A percentile compares a stretch with the other conserved stretches of the same genome.
Conservation (phyloP, 139 green algal genomes). For the Zygnema circumcarinatum region DNA sequence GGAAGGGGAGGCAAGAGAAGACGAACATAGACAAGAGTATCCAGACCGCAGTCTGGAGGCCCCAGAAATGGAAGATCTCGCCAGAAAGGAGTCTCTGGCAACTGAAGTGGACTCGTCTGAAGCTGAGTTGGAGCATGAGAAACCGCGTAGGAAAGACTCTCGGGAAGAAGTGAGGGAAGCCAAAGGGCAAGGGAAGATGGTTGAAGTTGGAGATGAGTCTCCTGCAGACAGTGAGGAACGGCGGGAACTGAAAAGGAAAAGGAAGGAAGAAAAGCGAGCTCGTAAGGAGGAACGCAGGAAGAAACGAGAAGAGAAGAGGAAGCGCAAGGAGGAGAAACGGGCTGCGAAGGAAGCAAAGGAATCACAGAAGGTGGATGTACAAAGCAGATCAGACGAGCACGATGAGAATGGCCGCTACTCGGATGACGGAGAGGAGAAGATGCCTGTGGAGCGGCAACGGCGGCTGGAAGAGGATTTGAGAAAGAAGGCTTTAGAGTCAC, state of each 20-base stretch:
- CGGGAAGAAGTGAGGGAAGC: neutral
- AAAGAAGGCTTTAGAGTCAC: constrained; percentile 34
- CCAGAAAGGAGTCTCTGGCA: neutral
- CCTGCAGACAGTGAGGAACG: constrained; percentile 29
- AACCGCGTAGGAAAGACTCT: neutral
- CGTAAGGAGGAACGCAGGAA: constrained; percentile 32
- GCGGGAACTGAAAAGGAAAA: constrained; percentile 33
- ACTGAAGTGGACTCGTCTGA: neutral
- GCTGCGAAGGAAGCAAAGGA: constrained; percentile 27
- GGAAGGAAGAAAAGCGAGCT: constrained; percentile 45
- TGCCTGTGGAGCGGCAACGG: constrained; percentile 10
- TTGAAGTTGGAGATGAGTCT: constrained; percentile 8
- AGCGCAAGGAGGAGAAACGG: constrained; percentile 47
- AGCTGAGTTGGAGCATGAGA: neutral
- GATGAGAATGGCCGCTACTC: neutral
- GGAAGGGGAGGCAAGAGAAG: neutral
- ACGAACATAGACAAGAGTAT: neutral
- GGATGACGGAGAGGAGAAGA: neutral
- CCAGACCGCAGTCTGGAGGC: neutral
- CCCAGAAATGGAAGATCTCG: neutral
- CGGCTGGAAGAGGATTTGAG: constrained; percentile 31
- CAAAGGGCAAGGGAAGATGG: neutral
- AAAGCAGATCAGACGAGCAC: neutral
- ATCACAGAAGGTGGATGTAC: neutral
- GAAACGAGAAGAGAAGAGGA: constrained; percentile 40